Conservation (phyloP, 768 basidiomycete genomes). For the Mycena sanguinolenta region DNA sequence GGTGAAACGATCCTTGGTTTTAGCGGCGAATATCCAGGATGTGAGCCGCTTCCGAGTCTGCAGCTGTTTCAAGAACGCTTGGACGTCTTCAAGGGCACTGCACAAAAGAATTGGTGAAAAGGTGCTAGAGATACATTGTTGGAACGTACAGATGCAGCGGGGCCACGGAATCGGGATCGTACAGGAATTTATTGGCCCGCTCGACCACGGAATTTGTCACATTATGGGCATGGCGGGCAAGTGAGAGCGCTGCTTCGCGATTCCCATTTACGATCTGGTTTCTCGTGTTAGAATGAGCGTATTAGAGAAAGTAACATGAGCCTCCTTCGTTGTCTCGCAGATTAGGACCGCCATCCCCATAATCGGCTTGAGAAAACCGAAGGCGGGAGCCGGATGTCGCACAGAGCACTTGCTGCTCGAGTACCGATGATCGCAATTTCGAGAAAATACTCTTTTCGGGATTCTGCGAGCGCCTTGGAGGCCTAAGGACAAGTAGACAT, state of each 20-base stretch:
- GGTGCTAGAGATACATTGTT: too few species aligned
- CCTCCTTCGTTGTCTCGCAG: constrained; percentile 7
- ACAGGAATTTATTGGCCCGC: background rate
- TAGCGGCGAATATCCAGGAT: background rate
- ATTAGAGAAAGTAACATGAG: too few species aligned
- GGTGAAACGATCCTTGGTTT: background rate
- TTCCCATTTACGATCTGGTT: background rate
- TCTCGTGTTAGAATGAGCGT: background rate
- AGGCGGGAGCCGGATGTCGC: background rate
- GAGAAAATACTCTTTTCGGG: background rate
- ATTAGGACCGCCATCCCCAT: constrained; percentile 3
- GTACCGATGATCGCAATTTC: background rate
- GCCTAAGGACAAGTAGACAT: background rate
- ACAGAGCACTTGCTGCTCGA: background rate
- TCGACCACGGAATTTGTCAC: constrained; percentile 4
- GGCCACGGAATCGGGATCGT: background rate
- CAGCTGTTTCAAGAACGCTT: background rate
- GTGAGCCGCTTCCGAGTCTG: background rate
- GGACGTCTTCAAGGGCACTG: background rate
- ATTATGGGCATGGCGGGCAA: background rate
- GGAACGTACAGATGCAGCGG: background rate
- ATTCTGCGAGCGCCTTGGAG: background rate
- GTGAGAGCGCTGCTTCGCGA: background rate
- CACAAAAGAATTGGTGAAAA: background rate
- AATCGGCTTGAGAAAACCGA: background rate